Evolutionary conservation across 208 protist genomes (phyloP), one percentile per base, ranked within the genome.

Genomic region (Acanthamoeba culbertsoni): DNA sequence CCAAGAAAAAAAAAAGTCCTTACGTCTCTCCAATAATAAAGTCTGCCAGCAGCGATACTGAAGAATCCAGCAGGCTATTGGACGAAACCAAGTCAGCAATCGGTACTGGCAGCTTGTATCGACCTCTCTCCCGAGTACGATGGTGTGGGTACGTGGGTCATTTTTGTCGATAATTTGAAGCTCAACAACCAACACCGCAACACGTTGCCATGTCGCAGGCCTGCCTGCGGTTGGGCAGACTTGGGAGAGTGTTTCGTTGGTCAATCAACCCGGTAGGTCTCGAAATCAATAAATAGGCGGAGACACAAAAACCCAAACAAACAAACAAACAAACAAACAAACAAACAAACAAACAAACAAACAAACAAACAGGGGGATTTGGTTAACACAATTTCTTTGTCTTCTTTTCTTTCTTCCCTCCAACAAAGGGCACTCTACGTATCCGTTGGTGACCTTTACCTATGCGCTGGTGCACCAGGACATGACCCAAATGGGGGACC

Each of bases 41-140:
- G 71, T 18, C 71, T 79, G 71, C 23, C 6, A 26, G 40, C 37
- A 28, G 71, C 71, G 71, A n/a, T 35, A 26, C 26, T 79, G 18
- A 79, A 79, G 42, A 79, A 79, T 28, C 43, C 6, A 33, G 71
- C 71, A 23, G 71, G 71, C 71, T 79, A 79, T 31, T 79, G 71
- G 71, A 79, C 71, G 35, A 16, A 12, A 1, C 71, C 71, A 23
- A 51, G 40, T 16, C 37, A 45, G 37, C 40, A 79, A 42, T 51
- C 40, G 3, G 42, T 79, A 26, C 37, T 79, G 35, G 71, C 71
- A 0, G 37, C 71, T 8, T 79, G 71, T 42, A 0, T 79, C 7
- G 71, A 79, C 71, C 71, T 37, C 42, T 79, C 71, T 14, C 71
- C 71, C 37, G 71, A 79, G 10, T 79, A 35, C 12, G 71, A 42